Evolutionary conservation across 176 grass and related monocot species (phyloP).

Genomic region (Poa pratensis): DNA sequence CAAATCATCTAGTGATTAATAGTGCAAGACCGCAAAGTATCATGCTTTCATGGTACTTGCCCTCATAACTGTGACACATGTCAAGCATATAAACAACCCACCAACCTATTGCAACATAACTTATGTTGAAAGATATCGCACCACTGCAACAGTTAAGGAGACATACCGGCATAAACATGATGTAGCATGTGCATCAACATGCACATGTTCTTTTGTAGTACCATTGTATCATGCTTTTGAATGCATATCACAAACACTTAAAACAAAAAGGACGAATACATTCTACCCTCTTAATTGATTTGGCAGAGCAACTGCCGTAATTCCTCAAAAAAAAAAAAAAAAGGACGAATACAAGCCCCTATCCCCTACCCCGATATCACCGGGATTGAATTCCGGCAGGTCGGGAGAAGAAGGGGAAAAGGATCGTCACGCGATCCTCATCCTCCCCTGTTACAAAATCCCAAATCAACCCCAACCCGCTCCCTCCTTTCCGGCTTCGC

Average conservation of each 20-base stretch:
- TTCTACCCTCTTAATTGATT: too few relatives aligned
- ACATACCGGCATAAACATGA: background rate
- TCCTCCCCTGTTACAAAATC: constrained; percentile 33
- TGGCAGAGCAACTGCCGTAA: too few relatives aligned
- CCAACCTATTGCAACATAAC: background rate
- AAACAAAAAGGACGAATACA: background rate
- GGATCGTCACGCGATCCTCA: constrained; percentile 16
- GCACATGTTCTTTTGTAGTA: background rate
- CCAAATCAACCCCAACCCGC: constrained; percentile 24
- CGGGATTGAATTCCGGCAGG: constrained; percentile 18
- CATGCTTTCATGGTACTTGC: too few relatives aligned
- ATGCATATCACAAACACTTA: background rate
- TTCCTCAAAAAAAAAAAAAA: too few relatives aligned
- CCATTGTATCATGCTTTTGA: background rate
- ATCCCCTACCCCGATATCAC: background rate
- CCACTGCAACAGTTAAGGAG: background rate
- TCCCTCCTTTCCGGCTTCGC: background rate
- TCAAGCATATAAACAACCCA: background rate
- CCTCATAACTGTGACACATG: too few relatives aligned
- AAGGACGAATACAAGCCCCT: background rate
- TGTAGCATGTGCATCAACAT: background rate
- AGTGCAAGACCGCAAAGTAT: background rate
- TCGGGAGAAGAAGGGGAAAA: background rate
- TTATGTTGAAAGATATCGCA: background rate
- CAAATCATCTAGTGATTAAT: background rate